A percentile compares a stretch with the other conserved stretches of the same genome.
Evolutionary conservation across 257 asterid genomes (phyloP).

Genomic region (Nicotiana knightiana): DNA sequence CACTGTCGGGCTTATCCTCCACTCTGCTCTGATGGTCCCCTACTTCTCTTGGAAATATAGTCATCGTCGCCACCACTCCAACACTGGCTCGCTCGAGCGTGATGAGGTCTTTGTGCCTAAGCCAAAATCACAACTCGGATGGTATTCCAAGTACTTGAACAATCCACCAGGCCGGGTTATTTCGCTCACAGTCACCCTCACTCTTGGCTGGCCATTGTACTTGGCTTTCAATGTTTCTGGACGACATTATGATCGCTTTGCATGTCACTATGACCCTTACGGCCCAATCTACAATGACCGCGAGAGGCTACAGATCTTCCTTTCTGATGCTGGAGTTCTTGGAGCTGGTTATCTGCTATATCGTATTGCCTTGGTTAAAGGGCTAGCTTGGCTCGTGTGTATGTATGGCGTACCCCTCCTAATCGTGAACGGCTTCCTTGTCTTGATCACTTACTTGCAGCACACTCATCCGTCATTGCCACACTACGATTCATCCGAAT

Average conservation of each 20-base stretch:
- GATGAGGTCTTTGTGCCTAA: conserved; percentile 75
- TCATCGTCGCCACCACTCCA: conserved; percentile 73
- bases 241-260: conserved; percentile 53
- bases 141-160: conserved; percentile 58
- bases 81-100: conserved; percentile 65
- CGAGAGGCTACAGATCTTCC: conserved; percentile 47
- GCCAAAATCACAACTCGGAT: conserved; percentile 30
- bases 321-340: conserved; percentile 52
- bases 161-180: conserved; percentile 57
- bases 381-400: conserved; percentile 45
- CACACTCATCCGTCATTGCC: conserved; percentile 72
- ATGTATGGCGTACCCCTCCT: conserved; percentile 48
- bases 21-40: conserved; percentile 61
- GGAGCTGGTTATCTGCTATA: conserved; percentile 36
- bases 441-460: conserved; percentile 56
- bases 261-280: conserved; percentile 54
- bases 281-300: conserved; percentile 72
- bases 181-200: conserved; percentile 36
- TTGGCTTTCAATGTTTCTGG: conserved; percentile 60
- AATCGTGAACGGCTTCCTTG: conserved; percentile 53
- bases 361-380: conserved; percentile 30
- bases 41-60: conserved; percentile 76
- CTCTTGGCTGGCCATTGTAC: conserved; percentile 71
- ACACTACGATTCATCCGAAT: conserved; percentile 56
- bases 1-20: conserved; percentile 62